phyloP scores from a whole-genome alignment of 169 alveolate genomes.

The Plasmodium yoelii region DNA sequence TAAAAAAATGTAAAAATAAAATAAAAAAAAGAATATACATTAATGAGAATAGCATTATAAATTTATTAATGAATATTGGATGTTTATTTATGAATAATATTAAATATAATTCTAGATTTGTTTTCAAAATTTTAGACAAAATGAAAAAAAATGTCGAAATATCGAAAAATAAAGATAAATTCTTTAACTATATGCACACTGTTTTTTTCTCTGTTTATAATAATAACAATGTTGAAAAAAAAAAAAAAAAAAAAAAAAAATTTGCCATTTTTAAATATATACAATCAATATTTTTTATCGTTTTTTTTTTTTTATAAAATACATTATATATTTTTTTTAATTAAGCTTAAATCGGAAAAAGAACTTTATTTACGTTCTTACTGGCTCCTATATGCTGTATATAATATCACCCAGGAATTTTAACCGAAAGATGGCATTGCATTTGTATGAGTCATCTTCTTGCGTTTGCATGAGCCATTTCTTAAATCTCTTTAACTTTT shows the following conservation, averaged over 20 bases:
- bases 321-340: conserved; percentile 54
- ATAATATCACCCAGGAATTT: conserved; percentile 21
- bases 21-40: conserved; percentile 17
- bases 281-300: conserved; percentile 45
- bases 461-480: too few relatives aligned
- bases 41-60: conserved; percentile 23
- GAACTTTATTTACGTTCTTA: conserved; percentile 27
- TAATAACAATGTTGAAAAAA: too few relatives aligned
- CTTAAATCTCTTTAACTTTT: neutral
- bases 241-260: neutral
- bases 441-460: too few relatives aligned
- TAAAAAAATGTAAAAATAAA: conserved; percentile 61
- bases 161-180: conserved; percentile 40
- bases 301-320: conserved; percentile 65
- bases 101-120: conserved; percentile 15
- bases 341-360: conserved; percentile 35
- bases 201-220: neutral
- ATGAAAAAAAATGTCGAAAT: conserved; percentile 12
- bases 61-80: conserved; percentile 33
- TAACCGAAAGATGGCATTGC: too few relatives aligned
- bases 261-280: conserved; percentile 16
- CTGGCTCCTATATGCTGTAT: conserved; percentile 62
- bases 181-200: conserved; percentile 61
- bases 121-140: conserved; percentile 18
- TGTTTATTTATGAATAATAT: conserved; percentile 61